Evolutionary conservation across 306 rosid genomes (phyloP).

Genomic region (Chamaecrista fasciculata): DNA sequence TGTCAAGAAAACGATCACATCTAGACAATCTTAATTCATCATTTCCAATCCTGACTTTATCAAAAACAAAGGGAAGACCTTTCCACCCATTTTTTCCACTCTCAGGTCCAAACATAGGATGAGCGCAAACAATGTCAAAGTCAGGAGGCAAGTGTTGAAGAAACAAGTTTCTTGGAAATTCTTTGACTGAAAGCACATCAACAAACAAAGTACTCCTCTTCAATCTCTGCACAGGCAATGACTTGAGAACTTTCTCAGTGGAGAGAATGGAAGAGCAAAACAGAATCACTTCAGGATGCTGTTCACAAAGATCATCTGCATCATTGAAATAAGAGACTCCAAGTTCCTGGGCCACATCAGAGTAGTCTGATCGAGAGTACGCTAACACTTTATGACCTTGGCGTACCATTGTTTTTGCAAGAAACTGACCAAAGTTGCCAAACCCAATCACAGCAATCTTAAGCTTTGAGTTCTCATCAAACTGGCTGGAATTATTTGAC

Average conservation of each 20-base stretch:
- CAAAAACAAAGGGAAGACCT: constrained; percentile 67
- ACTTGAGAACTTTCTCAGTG: constrained; percentile 66
- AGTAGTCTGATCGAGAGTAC: constrained; percentile 75
- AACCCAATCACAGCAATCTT: constrained; percentile 76
- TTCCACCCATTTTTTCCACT: constrained; percentile 87
- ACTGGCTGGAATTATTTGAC: constrained; percentile 18
- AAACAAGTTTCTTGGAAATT: constrained; percentile 72
- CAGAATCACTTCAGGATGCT: constrained; percentile 85
- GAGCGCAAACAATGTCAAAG: constrained; percentile 82
- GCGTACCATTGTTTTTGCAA: constrained; percentile 56
- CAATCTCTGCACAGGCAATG: constrained; percentile 72
- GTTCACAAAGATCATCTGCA: constrained; percentile 77
- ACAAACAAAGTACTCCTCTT: constrained; percentile 82
- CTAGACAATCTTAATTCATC: constrained; percentile 54
- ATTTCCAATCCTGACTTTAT: constrained; percentile 66
- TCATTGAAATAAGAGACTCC: constrained; percentile 60
- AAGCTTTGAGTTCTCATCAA: constrained; percentile 48
- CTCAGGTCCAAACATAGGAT: constrained; percentile 98
- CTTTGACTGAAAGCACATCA: constrained; percentile 90
- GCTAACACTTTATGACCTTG: constrained; percentile 79
- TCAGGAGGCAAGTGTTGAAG: constrained; percentile 56
- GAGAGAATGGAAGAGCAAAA: constrained; percentile 87
- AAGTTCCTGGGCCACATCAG: constrained; percentile 52
- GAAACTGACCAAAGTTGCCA: constrained; percentile 90
- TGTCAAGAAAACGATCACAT: constrained; percentile 65